Conservation (phyloP, 208 protist genomes). For the Crithidia expoeki region DNA sequence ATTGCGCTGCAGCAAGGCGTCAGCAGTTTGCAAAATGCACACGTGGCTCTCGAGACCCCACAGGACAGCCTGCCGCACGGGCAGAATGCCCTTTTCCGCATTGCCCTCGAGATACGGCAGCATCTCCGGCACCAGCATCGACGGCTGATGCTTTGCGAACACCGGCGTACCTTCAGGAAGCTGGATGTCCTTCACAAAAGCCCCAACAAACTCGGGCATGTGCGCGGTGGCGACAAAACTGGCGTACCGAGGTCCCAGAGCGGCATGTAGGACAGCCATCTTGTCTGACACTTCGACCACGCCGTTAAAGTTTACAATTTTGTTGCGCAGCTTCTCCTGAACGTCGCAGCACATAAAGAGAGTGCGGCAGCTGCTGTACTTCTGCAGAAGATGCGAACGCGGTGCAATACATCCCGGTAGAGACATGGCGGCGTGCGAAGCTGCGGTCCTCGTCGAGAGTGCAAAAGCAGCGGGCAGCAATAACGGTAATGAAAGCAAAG, state of each 20-base stretch:
- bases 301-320: slow-evolving; percentile 60
- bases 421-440: slow-evolving; percentile 7
- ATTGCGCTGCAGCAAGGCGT: slow-evolving; percentile 62
- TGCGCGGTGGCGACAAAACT: slow-evolving; percentile 80
- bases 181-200: slow-evolving; percentile 52
- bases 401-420: slow-evolving; percentile 2
- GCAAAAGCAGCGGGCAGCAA: too few relatives aligned
- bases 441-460: background rate
- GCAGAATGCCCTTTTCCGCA: slow-evolving; percentile 16
- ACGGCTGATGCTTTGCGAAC: slow-evolving; percentile 55
- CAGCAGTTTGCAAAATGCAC: slow-evolving; percentile 80
- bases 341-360: slow-evolving; percentile 71
- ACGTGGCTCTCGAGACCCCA: slow-evolving; percentile 85
- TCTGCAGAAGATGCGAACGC: slow-evolving; percentile 30
- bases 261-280: slow-evolving; percentile 45
- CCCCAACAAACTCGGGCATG: slow-evolving; percentile 61
- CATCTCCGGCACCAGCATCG: slow-evolving; percentile 59
- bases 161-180: slow-evolving; percentile 41
- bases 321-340: slow-evolving; percentile 46
- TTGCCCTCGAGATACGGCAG: slow-evolving; percentile 36
- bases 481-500: too few relatives aligned
- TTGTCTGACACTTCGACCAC: slow-evolving; percentile 72
- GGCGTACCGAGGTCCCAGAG: slow-evolving; percentile 40
- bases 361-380: slow-evolving; percentile 39
- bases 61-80: slow-evolving; percentile 61